Percentiles rank a stretch among this genome's conserved stretches.
Evolutionary conservation across 2,329 filamentous ascomycete genomes (phyloP).

Genomic region (Phialophora tarda): DNA sequence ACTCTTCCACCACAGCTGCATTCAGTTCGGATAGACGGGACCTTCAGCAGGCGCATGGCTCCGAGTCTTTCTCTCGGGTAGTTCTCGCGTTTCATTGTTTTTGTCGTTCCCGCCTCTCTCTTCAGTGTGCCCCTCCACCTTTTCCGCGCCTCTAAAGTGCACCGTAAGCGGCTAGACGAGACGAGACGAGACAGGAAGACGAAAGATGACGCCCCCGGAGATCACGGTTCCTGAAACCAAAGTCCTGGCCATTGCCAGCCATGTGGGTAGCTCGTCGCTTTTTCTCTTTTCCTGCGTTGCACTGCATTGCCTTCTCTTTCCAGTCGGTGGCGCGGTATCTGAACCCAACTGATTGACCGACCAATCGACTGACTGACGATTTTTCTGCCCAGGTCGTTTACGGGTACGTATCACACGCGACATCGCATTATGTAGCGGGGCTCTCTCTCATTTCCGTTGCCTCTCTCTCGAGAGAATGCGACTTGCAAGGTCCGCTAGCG

Average conservation of each 20-base stretch:
- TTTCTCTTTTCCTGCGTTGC: constrained; percentile 7
- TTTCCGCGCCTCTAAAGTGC: too few relatives aligned
- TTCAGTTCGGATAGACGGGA: not conserved
- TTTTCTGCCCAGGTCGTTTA: constrained; percentile 5
- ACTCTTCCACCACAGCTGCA: not conserved
- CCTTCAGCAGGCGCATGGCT: not conserved
- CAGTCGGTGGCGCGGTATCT: not conserved
- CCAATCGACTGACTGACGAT: not conserved
- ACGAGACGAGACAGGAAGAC: not conserved
- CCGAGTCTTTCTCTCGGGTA: not conserved
- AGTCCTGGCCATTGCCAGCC: constrained; percentile 88
- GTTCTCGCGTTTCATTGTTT: not conserved
- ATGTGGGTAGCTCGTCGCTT: constrained; percentile 68
- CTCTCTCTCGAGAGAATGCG: not conserved
- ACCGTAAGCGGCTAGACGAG: too few relatives aligned
- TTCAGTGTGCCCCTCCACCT: too few relatives aligned
- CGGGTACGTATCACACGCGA: constrained; percentile 7
- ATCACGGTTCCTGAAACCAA: constrained; percentile 62
- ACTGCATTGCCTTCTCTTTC: constrained; percentile 4
- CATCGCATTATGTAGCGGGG: not conserved
- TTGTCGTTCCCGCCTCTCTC: too few relatives aligned
- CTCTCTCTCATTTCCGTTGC: not conserved
- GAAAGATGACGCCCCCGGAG: constrained; percentile 3
- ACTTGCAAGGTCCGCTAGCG: not conserved
- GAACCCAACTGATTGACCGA: not conserved